These are phyloP conservation scores for Leptographium radiaticola DNA, from an alignment of 2,329 filamentous ascomycete genomes.

Conservation along the genomic window DNA sequence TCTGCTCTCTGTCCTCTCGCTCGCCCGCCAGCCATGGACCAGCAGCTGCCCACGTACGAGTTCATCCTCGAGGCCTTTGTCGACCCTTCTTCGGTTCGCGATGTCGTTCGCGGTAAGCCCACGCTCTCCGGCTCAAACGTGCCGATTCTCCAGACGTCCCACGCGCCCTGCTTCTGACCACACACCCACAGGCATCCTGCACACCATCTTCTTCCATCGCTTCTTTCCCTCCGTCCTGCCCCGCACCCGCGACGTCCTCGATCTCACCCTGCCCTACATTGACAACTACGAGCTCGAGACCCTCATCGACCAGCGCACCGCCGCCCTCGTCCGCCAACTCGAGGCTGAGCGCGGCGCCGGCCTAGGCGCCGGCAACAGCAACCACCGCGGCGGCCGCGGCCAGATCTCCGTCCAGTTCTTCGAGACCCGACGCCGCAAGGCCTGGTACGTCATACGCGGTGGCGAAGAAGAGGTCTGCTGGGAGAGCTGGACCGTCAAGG, in stretches of 20 bases:
- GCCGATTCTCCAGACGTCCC: not conserved
- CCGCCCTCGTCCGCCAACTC: slow-evolving; percentile 67
- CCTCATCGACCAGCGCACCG: slow-evolving; percentile 79
- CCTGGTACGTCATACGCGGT: slow-evolving; percentile 54
- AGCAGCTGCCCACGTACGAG: slow-evolving; percentile 47
- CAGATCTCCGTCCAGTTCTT: slow-evolving; percentile 86
- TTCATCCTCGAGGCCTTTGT: slow-evolving; percentile 91
- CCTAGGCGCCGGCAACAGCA: slow-evolving; percentile 35
- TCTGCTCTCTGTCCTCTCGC: not conserved
- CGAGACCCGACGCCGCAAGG: slow-evolving; percentile 76
- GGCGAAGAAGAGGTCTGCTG: slow-evolving; percentile 88
- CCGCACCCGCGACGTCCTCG: slow-evolving; percentile 75
- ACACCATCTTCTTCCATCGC: slow-evolving; percentile 97
- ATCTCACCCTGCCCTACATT: slow-evolving; percentile 79
- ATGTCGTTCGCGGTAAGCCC: slow-evolving; percentile 72
- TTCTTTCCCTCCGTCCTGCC: slow-evolving; percentile 84
- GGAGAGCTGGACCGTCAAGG: slow-evolving; percentile 90
- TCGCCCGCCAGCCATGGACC: slow-evolving; percentile 7
- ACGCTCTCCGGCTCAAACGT: no score
- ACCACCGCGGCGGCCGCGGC: slow-evolving; percentile 47
- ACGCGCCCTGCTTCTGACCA: slow-evolving; percentile 3
- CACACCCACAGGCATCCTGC: slow-evolving; percentile 57
- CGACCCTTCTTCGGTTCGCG: slow-evolving; percentile 77
- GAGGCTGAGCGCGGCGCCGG: slow-evolving; percentile 31
- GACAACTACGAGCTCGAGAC: slow-evolving; percentile 85